These are phyloP conservation scores for Onygenales sp. DNA, from an alignment of 2,329 filamentous ascomycete species.

Conservation along the genomic window DNA sequence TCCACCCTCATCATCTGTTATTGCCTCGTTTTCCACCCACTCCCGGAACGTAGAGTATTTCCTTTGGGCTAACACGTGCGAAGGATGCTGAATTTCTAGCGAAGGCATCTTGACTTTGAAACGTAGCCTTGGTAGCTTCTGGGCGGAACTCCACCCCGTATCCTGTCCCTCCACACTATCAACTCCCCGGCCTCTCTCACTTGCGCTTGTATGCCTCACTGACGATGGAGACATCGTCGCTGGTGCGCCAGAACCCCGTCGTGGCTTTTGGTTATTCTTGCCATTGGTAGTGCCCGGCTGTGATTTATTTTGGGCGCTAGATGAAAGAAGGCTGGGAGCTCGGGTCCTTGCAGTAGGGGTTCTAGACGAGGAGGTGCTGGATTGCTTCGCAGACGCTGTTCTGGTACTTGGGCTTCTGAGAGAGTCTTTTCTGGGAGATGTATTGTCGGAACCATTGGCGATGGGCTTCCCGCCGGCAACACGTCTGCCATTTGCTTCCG, in stretches of 20 bases:
- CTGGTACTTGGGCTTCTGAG: constrained; percentile 18
- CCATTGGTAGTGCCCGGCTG: constrained; percentile 11
- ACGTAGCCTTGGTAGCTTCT: constrained; percentile 27
- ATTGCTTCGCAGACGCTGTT: constrained; percentile 7
- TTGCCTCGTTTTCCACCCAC: constrained; percentile 51
- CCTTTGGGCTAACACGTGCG: constrained; percentile 36
- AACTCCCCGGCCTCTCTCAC: neutral
- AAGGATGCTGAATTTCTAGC: constrained; percentile 42
- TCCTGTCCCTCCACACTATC: constrained; percentile 15
- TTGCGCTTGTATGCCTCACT: neutral
- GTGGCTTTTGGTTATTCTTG: neutral
- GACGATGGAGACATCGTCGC: neutral
- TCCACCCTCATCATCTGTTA: constrained; percentile 34
- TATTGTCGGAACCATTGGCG: constrained; percentile 19
- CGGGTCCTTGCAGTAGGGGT: constrained; percentile 17
- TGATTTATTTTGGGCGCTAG: constrained; percentile 15
- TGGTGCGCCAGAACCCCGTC: neutral
- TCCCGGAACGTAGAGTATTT: constrained; percentile 49
- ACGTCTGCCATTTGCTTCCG: constrained; percentile 21
- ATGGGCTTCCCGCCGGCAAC: constrained; percentile 19
- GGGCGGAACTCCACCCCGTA: constrained; percentile 6
- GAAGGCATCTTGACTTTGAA: constrained; percentile 45
- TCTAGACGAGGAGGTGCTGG: neutral
- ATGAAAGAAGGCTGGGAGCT: constrained; percentile 21
- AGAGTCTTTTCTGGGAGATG: constrained; percentile 13